Base-by-base conservation (phyloP, 495 filamentous ascomycete species). In the Neohortaea acidophila region DNA sequence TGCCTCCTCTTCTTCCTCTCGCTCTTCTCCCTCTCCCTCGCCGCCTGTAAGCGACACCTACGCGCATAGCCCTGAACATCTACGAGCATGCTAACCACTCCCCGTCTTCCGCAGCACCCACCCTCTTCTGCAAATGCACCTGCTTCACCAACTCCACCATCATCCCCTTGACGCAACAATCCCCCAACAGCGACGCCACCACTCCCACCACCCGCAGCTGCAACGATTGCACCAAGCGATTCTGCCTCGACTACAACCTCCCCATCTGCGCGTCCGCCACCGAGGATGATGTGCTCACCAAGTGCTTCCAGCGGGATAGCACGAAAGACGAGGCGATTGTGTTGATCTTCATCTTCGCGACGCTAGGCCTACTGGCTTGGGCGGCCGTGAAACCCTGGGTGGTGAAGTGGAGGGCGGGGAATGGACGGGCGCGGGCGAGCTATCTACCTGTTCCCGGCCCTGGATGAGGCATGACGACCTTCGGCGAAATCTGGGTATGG, bases 41-140 rank as follows among this genome's bases (percentile, higher is more conserved):
- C 57, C 17, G 53, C 53, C 15, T 51, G 57, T 60, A 55, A 35
- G 54, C 28, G n/a, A n/a, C n/a, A n/a, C n/a, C n/a, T n/a, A n/a
- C n/a, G n/a, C n/a, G n/a, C n/a, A n/a, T n/a, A n/a, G n/a, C n/a
- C n/a, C n/a, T n/a, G n/a, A n/a, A n/a, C n/a, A n/a, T n/a, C n/a
- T n/a, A n/a, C n/a, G n/a, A n/a, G n/a, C n/a, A n/a, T n/a, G n/a
- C n/a, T n/a, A n/a, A n/a, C n/a, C n/a, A n/a, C n/a, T n/a, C n/a
- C n/a, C n/a, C n/a, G 17, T 37, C 31, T 7, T 18, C 36, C 11
- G 22, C 31, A 63, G 60, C 57, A 9, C 63, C 83, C 13, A 80
- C 80, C 17, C 81, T 83, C 23, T 96, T 94, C 64, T 97, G 89
- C 75, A 97, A 94, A 78, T 97, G 89, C 61, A 92, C 80, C 40